Conservation (phyloP, 2,329 filamentous ascomycete genomes). For the Clarireedia homoeocarpa region DNA sequence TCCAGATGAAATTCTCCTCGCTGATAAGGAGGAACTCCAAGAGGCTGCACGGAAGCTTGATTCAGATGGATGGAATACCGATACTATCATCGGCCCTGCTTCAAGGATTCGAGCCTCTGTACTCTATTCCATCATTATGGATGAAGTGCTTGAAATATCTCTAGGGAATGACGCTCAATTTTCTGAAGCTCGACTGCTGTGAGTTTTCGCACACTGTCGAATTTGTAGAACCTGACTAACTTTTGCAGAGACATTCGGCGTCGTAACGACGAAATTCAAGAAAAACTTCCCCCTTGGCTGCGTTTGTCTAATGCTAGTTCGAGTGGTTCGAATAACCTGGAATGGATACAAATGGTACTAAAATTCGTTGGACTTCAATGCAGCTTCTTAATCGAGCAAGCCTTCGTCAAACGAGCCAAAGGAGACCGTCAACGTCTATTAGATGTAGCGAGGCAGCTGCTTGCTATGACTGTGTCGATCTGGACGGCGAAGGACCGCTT, state of each 20-base stretch:
- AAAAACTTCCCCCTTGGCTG: conserved; percentile 29
- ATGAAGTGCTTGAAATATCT: conserved; percentile 53
- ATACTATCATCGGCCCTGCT: conserved; percentile 35
- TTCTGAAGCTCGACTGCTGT: not conserved
- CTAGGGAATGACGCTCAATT: conserved; percentile 16
- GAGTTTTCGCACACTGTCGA: not conserved
- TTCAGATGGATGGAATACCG: conserved; percentile 43
- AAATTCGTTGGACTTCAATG: conserved; percentile 41
- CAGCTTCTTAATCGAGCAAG: conserved; percentile 49
- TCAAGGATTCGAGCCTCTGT: conserved; percentile 41
- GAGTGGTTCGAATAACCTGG: conserved; percentile 37
- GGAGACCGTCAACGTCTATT: conserved; percentile 35
- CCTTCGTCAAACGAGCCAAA: conserved; percentile 39
- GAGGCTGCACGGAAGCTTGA: conserved; percentile 36
- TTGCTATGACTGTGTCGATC: conserved; percentile 37
- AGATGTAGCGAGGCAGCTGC: conserved; percentile 39
- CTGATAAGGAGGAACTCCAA: conserved; percentile 33
- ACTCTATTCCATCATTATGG: conserved; percentile 42
- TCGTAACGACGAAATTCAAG: conserved; percentile 32
- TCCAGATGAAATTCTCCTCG: conserved; percentile 40
- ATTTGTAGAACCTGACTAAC: not conserved
- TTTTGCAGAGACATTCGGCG: conserved; percentile 29
- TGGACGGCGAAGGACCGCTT: conserved; percentile 44
- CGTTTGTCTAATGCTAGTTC: conserved; percentile 32
- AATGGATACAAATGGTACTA: not conserved